phyloP scores from a whole-genome alignment of 371 early-diverging fungal genomes.

The Mucor racemosus region DNA sequence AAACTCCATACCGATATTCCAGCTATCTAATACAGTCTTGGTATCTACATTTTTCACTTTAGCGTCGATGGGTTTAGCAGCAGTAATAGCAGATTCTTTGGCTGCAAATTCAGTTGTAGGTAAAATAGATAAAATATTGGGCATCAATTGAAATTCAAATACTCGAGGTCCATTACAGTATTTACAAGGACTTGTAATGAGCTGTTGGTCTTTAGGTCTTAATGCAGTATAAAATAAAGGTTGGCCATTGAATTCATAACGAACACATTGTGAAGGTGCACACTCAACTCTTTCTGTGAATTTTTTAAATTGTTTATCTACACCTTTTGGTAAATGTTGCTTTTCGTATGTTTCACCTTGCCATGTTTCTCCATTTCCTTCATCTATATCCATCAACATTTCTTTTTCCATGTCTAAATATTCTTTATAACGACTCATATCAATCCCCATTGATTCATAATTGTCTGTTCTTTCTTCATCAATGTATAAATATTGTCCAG shows the following conservation, averaged over 20 bases:
- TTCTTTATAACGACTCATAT: slow-evolving; percentile 56
- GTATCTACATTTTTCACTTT: slow-evolving; percentile 37
- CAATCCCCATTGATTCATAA: slow-evolving; percentile 31
- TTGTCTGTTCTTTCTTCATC: slow-evolving; percentile 56
- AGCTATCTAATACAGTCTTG: slow-evolving; percentile 47
- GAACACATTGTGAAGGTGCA: slow-evolving; percentile 85
- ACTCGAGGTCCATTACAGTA: slow-evolving; percentile 77
- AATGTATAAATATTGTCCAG: slow-evolving; percentile 71
- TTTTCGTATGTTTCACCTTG: slow-evolving; percentile 86
- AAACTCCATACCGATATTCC: slow-evolving; percentile 90
- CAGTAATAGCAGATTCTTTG: slow-evolving; percentile 26
- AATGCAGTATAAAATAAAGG: slow-evolving; percentile 67
- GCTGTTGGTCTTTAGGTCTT: slow-evolving; percentile 36
- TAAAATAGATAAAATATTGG: slow-evolving; percentile 75
- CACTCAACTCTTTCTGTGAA: slow-evolving; percentile 75
- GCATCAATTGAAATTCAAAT: slow-evolving; percentile 95
- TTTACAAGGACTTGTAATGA: slow-evolving; percentile 61
- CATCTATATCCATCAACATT: slow-evolving; percentile 39
- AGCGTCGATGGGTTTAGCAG: slow-evolving; percentile 11
- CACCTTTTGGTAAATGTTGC: slow-evolving; percentile 68
- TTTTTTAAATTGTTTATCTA: slow-evolving; percentile 79
- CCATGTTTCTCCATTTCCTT: slow-evolving; percentile 63
- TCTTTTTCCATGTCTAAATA: slow-evolving; percentile 54
- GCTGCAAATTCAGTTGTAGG: slow-evolving; percentile 49
- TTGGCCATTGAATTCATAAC: slow-evolving; percentile 76